phyloP scores from a whole-genome alignment of 1,284 basidiomycete genomes.

The Crepidotus sp. region DNA sequence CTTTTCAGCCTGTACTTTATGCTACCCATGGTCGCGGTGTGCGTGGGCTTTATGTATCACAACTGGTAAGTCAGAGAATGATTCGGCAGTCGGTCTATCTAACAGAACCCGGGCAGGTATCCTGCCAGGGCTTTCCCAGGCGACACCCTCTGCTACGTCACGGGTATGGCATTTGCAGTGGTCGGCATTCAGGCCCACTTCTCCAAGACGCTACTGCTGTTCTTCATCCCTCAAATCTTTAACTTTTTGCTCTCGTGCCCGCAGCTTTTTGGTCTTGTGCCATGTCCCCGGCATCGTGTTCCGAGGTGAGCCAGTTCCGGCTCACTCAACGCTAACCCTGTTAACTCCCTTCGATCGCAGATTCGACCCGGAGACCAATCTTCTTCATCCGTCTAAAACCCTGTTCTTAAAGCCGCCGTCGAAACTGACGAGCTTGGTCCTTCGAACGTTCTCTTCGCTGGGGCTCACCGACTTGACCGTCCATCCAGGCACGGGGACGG shows the following conservation, averaged over 20 bases:
- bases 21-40: conserved; percentile 88
- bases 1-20: conserved; percentile 95
- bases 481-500: conserved; percentile 44
- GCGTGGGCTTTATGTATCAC: conserved; percentile 82
- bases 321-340: not conserved
- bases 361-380: conserved; percentile 62
- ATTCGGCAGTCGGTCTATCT: conserved; percentile 5
- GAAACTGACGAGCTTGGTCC: conserved; percentile 40
- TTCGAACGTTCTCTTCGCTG: conserved; percentile 52
- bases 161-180: conserved; percentile 95
- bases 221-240: conserved; percentile 97
- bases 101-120: conserved; percentile 55
- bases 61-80: conserved; percentile 64
- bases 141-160: conserved; percentile 96
- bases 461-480: conserved; percentile 61
- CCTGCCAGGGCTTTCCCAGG: conserved; percentile 93
- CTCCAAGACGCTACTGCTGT: conserved; percentile 91
- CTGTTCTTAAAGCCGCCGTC: conserved; percentile 52
- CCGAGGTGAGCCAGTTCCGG: conserved; percentile 57
- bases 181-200: conserved; percentile 96
- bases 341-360: conserved; percentile 33
- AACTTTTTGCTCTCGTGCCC: conserved; percentile 95
- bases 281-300: conserved; percentile 89
- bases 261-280: conserved; percentile 89
- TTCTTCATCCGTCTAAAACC: conserved; percentile 68